Conservation (phyloP, 495 filamentous ascomycete species). For the Aspergillus sclerotioniger region DNA sequence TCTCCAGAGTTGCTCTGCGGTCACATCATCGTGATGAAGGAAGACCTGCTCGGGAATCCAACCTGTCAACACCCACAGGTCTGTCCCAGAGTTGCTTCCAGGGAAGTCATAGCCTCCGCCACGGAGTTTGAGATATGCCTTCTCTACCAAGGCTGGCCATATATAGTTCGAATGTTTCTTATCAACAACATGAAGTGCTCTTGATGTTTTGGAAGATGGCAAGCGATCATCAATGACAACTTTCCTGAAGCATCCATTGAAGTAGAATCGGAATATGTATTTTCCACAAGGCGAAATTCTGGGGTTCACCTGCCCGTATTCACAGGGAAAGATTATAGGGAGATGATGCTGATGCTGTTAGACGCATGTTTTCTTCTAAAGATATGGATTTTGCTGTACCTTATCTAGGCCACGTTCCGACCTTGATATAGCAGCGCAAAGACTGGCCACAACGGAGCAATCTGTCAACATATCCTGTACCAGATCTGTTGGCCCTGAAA, state of each 20-base stretch:
- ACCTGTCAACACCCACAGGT: conserved; percentile 84
- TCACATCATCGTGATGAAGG: conserved; percentile 76
- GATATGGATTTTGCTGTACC: conserved; percentile 36
- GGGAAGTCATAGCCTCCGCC: conserved; percentile 98
- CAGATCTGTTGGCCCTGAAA: conserved; percentile 62
- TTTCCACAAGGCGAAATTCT: conserved; percentile 72
- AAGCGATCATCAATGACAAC: conserved; percentile 91
- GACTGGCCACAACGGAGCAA: conserved; percentile 94
- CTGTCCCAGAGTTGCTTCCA: conserved; percentile 95
- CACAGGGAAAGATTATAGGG: conserved; percentile 70
- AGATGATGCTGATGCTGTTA: conserved; percentile 59
- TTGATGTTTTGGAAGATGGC: conserved; percentile 68
- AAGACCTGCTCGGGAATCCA: conserved; percentile 98
- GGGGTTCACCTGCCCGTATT: conserved; percentile 53
- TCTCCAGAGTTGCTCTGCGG: conserved; percentile 71
- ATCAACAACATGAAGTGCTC: conserved; percentile 84
- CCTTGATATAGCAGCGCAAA: conserved; percentile 77
- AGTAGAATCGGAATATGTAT: conserved; percentile 87
- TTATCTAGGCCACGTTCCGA: conserved; percentile 57
- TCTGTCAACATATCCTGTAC: conserved; percentile 94
- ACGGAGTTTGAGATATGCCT: conserved; percentile 94
- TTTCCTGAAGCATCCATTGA: conserved; percentile 89
- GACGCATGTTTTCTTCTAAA: not conserved
- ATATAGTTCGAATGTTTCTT: conserved; percentile 71
- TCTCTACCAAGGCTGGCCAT: conserved; percentile 95